phyloP scores from a whole-genome alignment of 2,329 filamentous ascomycete species.

The Meredithiella fracta region DNA sequence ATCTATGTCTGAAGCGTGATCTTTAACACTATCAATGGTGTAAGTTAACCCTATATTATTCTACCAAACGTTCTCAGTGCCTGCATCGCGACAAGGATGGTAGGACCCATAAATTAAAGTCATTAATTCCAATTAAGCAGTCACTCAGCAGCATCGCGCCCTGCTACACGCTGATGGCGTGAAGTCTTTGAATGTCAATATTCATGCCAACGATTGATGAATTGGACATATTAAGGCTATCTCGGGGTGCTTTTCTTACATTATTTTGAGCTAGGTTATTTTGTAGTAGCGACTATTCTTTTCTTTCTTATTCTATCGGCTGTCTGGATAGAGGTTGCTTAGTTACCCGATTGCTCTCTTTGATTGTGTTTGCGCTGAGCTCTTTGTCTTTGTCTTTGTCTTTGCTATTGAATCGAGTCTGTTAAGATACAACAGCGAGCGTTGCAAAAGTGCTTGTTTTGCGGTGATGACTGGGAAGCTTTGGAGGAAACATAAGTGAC shows the following conservation, averaged over 20 bases:
- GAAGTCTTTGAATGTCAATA: not conserved
- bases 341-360: not conserved
- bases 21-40: too few species aligned
- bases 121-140: not conserved
- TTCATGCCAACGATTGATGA: too few species aligned
- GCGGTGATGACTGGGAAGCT: not conserved
- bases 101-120: not conserved
- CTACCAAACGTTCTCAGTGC: not conserved
- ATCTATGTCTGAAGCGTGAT: too few species aligned
- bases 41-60: not conserved
- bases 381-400: not conserved
- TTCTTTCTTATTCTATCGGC: not conserved
- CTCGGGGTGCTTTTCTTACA: too few species aligned
- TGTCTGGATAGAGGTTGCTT: not conserved
- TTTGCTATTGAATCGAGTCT: not conserved
- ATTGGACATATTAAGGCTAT: too few species aligned
- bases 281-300: too few species aligned
- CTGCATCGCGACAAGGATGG: not conserved
- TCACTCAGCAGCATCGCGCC: not conserved
- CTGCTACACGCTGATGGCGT: not conserved
- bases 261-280: too few species aligned
- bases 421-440: not conserved
- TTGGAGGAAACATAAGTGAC: not conserved
- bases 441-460: not conserved
- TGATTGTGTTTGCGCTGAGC: not conserved